phyloP scores from a whole-genome alignment of 164 flowering plant species.

The Vitis cinerea region DNA sequence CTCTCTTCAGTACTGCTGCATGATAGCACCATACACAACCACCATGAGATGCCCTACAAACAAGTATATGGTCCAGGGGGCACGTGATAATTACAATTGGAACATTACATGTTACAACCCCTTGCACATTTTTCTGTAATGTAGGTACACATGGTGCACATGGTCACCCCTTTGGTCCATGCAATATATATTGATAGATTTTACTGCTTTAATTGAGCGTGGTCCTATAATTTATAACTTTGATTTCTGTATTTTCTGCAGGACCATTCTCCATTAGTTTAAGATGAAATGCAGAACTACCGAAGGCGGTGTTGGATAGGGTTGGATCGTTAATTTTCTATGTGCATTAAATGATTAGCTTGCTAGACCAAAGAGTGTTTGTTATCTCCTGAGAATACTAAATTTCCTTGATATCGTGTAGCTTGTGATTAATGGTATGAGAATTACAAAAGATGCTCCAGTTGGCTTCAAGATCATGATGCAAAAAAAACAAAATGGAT shows the following conservation, averaged over 20 bases:
- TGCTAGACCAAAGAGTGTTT: no score
- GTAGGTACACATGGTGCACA: constrained; percentile 9
- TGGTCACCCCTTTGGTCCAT: constrained; percentile 18
- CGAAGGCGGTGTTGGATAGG: neutral
- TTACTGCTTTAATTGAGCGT: constrained; percentile 20
- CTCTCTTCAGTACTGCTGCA: neutral
- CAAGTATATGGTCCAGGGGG: constrained; percentile 16
- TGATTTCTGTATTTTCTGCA: neutral
- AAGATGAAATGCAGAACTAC: constrained; percentile 1
- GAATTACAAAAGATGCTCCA: no score
- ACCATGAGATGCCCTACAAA: neutral
- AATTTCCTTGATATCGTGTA: neutral
- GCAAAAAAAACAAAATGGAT: no score
- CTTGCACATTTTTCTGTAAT: neutral
- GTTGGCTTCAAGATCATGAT: no score
- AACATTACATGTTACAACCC: constrained; percentile 3
- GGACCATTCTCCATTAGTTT: constrained; percentile 26
- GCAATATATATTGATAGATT: neutral
- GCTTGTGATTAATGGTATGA: neutral
- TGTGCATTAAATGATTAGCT: neutral
- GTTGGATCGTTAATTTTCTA: neutral
- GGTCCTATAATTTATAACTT: constrained; percentile 18
- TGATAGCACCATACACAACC: neutral
- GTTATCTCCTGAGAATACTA: constrained; percentile 4
- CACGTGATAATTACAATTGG: constrained; percentile 14